Evolutionary conservation across 2,329 filamentous ascomycete genomes (phyloP), one percentile per base, ranked within the genome.

Genomic region (Colletotrichum horii): DNA sequence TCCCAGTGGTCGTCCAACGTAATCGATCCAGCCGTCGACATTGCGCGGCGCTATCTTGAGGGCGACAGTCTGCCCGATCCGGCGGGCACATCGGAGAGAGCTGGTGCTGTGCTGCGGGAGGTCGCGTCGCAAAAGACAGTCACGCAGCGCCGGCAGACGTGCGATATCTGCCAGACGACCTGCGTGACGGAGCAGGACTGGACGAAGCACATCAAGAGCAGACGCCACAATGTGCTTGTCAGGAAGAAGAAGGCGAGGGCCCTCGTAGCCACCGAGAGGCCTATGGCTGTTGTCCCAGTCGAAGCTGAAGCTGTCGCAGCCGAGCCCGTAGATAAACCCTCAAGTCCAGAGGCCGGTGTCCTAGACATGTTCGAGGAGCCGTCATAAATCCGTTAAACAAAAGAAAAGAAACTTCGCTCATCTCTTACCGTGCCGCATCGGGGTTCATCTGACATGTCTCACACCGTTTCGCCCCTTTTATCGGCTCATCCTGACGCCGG

Each of bases 111-210:
- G 3, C 82, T 98, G 6, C 91, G 91, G 0, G 80, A 85, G 2
- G 84, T 84, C 9, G 77, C 84, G 12, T 83, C 85, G 55, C 82
- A 84, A 24, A 87, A 91, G n/a, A 87, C 92, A 74, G 86, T 94
- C 14, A 87, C 86, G 5, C 88, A 89, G 0, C 84, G 83, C 36
- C 91, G 92, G 77, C 90, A 89, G 78, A 90, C 89, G 22, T 99
- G 97, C 80, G 92, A 95, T 4, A 78, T 92, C 1, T 99, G 97
- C 81, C 86, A 95, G 79, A 90, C 90, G 73, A 91, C 91, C 26
- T 84, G 89, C 6, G 82, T 93, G 69, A 91, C 89, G 4, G 90
- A 93, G 77, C 86, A 89, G 75, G 83, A 83, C 3, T 88, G 85
- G 85, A 76, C 82, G 52, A 81, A 83, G 72, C 86, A 87, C 68